phyloP scores from a whole-genome alignment of 2,329 filamentous ascomycete genomes.

The Podosphaera fusca region DNA sequence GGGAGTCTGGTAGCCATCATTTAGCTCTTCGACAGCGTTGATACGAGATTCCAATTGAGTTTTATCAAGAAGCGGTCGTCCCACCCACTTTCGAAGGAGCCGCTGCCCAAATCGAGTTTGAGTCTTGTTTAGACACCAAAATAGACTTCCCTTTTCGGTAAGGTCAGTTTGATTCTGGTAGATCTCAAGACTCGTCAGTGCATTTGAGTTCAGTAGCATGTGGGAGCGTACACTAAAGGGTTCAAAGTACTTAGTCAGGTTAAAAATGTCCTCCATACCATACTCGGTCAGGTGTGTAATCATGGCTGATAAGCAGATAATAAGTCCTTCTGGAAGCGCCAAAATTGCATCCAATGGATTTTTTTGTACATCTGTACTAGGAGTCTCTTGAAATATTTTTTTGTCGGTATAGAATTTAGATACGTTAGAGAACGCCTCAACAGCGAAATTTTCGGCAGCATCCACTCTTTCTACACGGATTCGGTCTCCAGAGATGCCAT shows the following conservation, averaged over 20 bases:
- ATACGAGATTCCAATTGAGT: conserved; percentile 53
- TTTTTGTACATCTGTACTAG: conserved; percentile 31
- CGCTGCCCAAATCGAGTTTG: conserved; percentile 73
- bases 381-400: conserved; percentile 35
- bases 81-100: conserved; percentile 83
- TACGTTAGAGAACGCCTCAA: conserved; percentile 70
- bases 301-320: conserved; percentile 86
- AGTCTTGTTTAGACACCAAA: conserved; percentile 90
- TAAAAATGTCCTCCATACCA: conserved; percentile 82
- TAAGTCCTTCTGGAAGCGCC: conserved; percentile 63
- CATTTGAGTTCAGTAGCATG: conserved; percentile 92
- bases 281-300: conserved; percentile 84
- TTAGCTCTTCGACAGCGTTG: conserved; percentile 66
- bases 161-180: conserved; percentile 89
- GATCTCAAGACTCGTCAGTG: conserved; percentile 77
- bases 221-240: conserved; percentile 84
- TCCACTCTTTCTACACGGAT: conserved; percentile 63
- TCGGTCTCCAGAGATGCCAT: conserved; percentile 78
- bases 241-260: conserved; percentile 90
- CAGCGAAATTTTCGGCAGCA: conserved; percentile 58
- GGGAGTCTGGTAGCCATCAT: conserved; percentile 39
- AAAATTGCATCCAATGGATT: conserved; percentile 68
- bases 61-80: conserved; percentile 64
- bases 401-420: conserved; percentile 82
- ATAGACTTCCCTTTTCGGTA: conserved; percentile 63